Evolutionary conservation across 176 grass and related monocot species (phyloP).

Genomic region (Oryza glumipatula): DNA sequence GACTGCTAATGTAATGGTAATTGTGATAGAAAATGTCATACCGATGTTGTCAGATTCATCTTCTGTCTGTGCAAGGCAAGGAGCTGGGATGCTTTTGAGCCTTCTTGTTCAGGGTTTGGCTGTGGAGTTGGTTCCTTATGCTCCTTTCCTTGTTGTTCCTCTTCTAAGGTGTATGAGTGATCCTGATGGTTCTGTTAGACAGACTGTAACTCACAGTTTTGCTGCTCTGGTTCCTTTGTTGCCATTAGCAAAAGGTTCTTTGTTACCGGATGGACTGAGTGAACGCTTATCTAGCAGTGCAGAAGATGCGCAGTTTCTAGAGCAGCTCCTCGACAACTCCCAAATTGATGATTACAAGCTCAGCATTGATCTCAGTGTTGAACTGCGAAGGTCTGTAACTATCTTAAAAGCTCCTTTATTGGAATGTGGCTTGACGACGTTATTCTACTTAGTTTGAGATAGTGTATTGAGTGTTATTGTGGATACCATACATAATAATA

Average conservation of each 20-base stretch:
- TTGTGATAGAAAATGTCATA: conserved; percentile 87
- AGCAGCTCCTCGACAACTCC: conserved; percentile 97
- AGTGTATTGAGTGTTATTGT: background rate
- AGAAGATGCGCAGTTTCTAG: conserved; percentile 89
- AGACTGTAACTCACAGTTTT: conserved; percentile 97
- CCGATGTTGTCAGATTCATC: conserved; percentile 91
- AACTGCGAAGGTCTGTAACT: conserved; percentile 72
- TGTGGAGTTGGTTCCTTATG: conserved; percentile 89
- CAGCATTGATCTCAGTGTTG: conserved; percentile 82
- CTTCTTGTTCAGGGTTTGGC: conserved; percentile 94
- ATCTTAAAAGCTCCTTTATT: conserved; percentile 7
- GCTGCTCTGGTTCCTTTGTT: conserved; percentile 95
- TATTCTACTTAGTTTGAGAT: conserved; percentile 7
- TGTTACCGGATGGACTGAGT: conserved; percentile 68
- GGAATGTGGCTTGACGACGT: conserved; percentile 8
- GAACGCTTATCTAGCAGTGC: conserved; percentile 80
- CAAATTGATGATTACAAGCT: conserved; percentile 98
- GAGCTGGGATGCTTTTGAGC: conserved; percentile 95
- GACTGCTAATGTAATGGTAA: conserved; percentile 78
- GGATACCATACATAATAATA: background rate
- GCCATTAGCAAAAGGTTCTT: conserved; percentile 78
- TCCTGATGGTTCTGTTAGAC: conserved; percentile 84
- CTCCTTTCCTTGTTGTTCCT: conserved; percentile 95
- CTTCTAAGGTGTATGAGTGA: conserved; percentile 98
- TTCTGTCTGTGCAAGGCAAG: conserved; percentile 93